A percentile compares a stretch with the other conserved stretches of the same genome.
Evolutionary conservation across 2,329 filamentous ascomycete species (phyloP).

Genomic region (Neurospora sp.): DNA sequence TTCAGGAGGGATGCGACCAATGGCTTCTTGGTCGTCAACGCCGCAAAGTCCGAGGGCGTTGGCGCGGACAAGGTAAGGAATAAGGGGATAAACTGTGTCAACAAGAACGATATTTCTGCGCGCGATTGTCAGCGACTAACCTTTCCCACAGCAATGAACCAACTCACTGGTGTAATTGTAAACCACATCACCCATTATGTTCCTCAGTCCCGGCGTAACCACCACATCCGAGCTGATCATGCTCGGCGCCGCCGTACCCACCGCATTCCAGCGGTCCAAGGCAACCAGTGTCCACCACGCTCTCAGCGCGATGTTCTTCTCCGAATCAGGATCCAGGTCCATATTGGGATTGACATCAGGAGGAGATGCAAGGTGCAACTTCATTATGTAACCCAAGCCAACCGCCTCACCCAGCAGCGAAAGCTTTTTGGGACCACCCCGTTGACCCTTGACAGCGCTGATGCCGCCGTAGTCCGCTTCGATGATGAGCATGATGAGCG

Average conservation of each 20-base stretch:
- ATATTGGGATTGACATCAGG: slow-evolving; percentile 28
- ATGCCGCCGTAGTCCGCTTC: slow-evolving; percentile 50
- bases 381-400: slow-evolving; percentile 54
- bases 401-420: slow-evolving; percentile 56
- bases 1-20: slow-evolving; percentile 41
- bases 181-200: slow-evolving; percentile 50
- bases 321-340: slow-evolving; percentile 45
- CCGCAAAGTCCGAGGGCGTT: not conserved
- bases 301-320: slow-evolving; percentile 51
- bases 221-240: slow-evolving; percentile 54
- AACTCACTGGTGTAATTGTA: slow-evolving; percentile 57
- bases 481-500: slow-evolving; percentile 54
- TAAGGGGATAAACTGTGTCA: slow-evolving; percentile 40
- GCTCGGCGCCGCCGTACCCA: slow-evolving; percentile 52
- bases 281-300: slow-evolving; percentile 65
- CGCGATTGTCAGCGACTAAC: not conserved
- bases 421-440: slow-evolving; percentile 37
- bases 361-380: slow-evolving; percentile 38
- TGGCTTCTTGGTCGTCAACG: slow-evolving; percentile 27
- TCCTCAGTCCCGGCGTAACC: slow-evolving; percentile 47
- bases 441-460: slow-evolving; percentile 28
- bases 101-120: slow-evolving; percentile 17
- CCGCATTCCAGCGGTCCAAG: slow-evolving; percentile 64
- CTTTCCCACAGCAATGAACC: not conserved
- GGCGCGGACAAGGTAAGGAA: slow-evolving; percentile 28